Conservation (phyloP, 2,329 filamentous ascomycete species). For the Simplicillium aogashimaense region DNA sequence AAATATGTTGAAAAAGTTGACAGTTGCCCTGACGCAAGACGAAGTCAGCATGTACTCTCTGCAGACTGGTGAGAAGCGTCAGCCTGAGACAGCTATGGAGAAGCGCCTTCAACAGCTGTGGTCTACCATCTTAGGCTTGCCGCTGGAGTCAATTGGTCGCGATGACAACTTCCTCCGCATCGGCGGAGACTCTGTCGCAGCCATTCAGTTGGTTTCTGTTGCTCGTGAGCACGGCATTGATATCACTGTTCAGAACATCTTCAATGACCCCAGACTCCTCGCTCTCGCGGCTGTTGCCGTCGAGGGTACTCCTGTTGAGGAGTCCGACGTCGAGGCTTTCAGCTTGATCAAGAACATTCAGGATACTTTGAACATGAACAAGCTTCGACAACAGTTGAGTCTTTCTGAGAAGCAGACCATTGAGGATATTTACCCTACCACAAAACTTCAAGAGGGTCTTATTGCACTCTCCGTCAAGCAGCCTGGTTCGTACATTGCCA, state of each 20-base stretch:
- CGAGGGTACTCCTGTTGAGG: no score
- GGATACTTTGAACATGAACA: no score
- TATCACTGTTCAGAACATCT: constrained; percentile 7
- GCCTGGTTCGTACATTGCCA: constrained; percentile 6
- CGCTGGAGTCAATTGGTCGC: constrained; percentile 20
- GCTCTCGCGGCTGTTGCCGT: no score
- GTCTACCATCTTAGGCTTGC: constrained; percentile 22
- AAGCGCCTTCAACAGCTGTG: constrained; percentile 22
- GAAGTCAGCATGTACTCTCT: neutral
- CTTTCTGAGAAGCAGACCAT: neutral
- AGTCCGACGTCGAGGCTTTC: no score
- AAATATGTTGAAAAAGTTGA: neutral
- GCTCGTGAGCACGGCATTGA: constrained; percentile 10
- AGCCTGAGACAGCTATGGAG: no score
- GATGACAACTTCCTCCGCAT: constrained; percentile 35
- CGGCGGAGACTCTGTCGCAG: constrained; percentile 24
- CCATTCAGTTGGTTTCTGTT: constrained; percentile 14
- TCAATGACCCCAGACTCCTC: constrained; percentile 3
- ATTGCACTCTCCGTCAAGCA: neutral
- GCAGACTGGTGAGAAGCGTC: constrained; percentile 10
- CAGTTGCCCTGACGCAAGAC: no score
- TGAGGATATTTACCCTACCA: constrained; percentile 1
- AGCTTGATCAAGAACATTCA: no score
- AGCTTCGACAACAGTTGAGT: no score
- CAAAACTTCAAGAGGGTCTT: neutral